Evolutionary conservation across 202 grass and related monocot species (phyloP), one percentile per base, ranked within the genome.

Genomic region (Brachypodium distachyon): DNA sequence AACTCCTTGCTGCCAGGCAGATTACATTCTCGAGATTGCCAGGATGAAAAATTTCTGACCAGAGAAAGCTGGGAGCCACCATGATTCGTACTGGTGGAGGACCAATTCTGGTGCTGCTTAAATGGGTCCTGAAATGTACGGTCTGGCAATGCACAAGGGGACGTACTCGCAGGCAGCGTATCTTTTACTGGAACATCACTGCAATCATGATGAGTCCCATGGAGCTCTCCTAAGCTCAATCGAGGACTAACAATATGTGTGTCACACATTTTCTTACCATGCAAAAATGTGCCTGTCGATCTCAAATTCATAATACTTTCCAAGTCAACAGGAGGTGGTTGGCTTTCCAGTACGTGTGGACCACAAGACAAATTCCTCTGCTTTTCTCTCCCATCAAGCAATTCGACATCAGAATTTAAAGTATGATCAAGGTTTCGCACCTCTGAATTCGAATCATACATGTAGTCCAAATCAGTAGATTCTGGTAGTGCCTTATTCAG

Each of bases 401-500:
- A 28, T 74, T 77, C 60, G n/a, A 54, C 25, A 71, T 78, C 85
- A 55, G 33, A 42, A 47, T 38, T 38, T 66, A 16, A 67, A 29
- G 44, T 53, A 37, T 62, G 46, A 56, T 70, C 79, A 83, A 65
- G 33, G 70, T 77, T 59, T 52, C 74, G 40, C n/a, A 39, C 70
- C 27, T 83, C 62, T 19, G 64, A 41, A 82, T 62, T 72, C 50
- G 70, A 61, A 31, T 44, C 6, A 41, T 52, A 32, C 0, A 23
- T 28, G 27, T 27, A 26, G 7, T 76, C 61, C 16, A 87, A 56
- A 66, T 93, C 82, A 64, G 48, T 23, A 86, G 19, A 57, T 25
- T 83, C 82, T 29, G 63, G 38, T 11, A 68, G 74, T 38, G 81
- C 42, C 76, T 56, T 5, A 80, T 93, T 93, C 67, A 93, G 70